Conservation (phyloP, 148 eudicot species). For the Cornus suecica region DNA sequence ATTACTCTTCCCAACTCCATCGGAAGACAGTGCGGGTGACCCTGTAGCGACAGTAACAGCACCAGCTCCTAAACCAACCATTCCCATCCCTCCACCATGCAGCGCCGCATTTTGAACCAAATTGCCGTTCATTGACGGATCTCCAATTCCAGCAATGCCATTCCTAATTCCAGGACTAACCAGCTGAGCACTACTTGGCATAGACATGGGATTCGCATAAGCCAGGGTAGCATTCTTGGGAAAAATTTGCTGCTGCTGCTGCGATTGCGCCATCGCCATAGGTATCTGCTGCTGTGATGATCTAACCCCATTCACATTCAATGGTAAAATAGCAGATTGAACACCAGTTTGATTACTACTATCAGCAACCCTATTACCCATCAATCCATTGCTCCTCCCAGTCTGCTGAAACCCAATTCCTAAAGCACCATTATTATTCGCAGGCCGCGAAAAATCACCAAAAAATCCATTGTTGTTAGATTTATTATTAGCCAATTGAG, state of each 20-base stretch:
- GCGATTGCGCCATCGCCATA: constrained; percentile 26
- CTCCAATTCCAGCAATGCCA: constrained; percentile 51
- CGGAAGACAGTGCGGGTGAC: constrained; percentile 77
- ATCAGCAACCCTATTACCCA: constrained; percentile 38
- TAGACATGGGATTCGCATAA: constrained; percentile 46
- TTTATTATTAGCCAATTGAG: constrained; percentile 36
- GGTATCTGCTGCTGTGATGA: constrained; percentile 43
- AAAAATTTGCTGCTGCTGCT: constrained; percentile 46
- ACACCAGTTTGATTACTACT: constrained; percentile 43
- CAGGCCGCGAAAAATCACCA: constrained; percentile 39
- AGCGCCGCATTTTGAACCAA: constrained; percentile 40
- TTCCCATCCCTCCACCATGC: constrained; percentile 54
- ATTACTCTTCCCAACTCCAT: constrained; percentile 76
- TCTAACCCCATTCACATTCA: constrained; percentile 61
- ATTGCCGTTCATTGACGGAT: constrained; percentile 39
- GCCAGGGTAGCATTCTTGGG: constrained; percentile 64
- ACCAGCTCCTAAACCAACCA: constrained; percentile 57
- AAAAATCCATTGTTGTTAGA: constrained; percentile 38
- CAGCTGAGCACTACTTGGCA: constrained; percentile 44
- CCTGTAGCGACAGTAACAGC: constrained; percentile 51
- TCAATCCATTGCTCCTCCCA: constrained; percentile 34
- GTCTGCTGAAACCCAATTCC: constrained; percentile 62
- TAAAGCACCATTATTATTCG: constrained; percentile 24
- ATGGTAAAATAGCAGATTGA: constrained; percentile 53
- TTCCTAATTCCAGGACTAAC: constrained; percentile 47